Percentiles rank a stretch among this genome's conserved stretches.
phyloP scores from a whole-genome alignment of 192 early-diverging fungal species.

The Piromyces sp. region DNA sequence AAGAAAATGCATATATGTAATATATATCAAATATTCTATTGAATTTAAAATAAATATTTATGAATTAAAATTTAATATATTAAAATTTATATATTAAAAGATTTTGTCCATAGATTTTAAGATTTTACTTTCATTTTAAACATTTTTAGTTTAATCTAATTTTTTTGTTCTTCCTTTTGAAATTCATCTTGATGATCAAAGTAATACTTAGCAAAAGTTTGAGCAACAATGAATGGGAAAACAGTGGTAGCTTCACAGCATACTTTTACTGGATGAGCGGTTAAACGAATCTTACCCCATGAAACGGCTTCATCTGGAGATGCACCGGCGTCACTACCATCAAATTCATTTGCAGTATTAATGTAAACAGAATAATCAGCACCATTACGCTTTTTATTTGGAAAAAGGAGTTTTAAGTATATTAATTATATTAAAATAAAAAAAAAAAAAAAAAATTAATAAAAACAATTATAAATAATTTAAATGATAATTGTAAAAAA shows the following conservation, averaged over 20 bases:
- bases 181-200: neutral
- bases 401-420: neutral
- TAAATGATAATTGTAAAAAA: no score
- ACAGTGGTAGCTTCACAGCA: slow-evolving; percentile 83
- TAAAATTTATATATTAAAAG: no score
- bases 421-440: neutral
- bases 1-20: no score
- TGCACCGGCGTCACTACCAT: slow-evolving; percentile 93
- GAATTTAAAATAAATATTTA: no score
- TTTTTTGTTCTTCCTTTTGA: neutral
- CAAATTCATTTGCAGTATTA: slow-evolving; percentile 96
- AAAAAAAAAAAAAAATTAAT: neutral
- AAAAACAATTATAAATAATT: neutral
- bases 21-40: no score
- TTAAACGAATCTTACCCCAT: slow-evolving; percentile 86
- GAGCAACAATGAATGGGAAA: slow-evolving; percentile 84
- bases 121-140: no score
- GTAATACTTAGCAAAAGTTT: slow-evolving; percentile 66
- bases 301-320: slow-evolving; percentile 94
- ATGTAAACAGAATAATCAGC: slow-evolving; percentile 91
- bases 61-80: no score
- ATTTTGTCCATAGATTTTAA: no score
- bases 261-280: slow-evolving; percentile 77
- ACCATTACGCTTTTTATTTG: slow-evolving; percentile 59
- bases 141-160: neutral